Evolutionary conservation across 441 rosid genomes (phyloP), one percentile per base, ranked within the genome.

Genomic region (Adansonia madagascariensis): DNA sequence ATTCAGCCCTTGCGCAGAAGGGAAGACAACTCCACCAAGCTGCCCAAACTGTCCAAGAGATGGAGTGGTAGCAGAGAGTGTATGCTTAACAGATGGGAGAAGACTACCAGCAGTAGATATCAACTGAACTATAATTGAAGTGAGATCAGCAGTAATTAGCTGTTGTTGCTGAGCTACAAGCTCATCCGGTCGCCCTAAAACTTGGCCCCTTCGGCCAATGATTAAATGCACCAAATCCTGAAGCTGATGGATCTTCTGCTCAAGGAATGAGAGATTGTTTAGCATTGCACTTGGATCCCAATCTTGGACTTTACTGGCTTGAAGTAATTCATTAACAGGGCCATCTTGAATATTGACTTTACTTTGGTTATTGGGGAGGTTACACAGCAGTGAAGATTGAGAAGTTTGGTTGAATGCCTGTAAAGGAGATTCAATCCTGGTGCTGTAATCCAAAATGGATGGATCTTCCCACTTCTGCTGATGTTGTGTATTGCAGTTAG

Each of bases 61-160:
- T 53, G 88, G 85, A 81, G 77, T 80, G 71, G 81, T 79, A 43
- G 92, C 73, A 49, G 87, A 82, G 71, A 86, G 85, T 71, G 86
- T 88, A 72, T 86, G 89, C 87, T 89, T 93, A 78, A 89, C 94
- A 59, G 92, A 91, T 43, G 98, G 98, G 75, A 95, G 95, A 83
- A 95, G 97, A 82, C 91, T 92, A 66, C 98, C 99, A 3, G 98
- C 97, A 52, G 98, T 87, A 24, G 99, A 93, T 82, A 93, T 95
- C 82, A 95, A 80, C 84, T 95, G 99, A 74, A 93, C 92, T 53
- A 95, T 93, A 63, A 93, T 90, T 0, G 98, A 95, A 81, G 97
- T 93, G 65, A 95, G 90, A 86, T 95, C 97, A 1, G 97, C 89
- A 17, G 92, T 91, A 43, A 95, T 76, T 70, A 95, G 91, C 81